Conservation (phyloP, 2,329 filamentous ascomycete genomes). For the Cladosporium colombiae region DNA sequence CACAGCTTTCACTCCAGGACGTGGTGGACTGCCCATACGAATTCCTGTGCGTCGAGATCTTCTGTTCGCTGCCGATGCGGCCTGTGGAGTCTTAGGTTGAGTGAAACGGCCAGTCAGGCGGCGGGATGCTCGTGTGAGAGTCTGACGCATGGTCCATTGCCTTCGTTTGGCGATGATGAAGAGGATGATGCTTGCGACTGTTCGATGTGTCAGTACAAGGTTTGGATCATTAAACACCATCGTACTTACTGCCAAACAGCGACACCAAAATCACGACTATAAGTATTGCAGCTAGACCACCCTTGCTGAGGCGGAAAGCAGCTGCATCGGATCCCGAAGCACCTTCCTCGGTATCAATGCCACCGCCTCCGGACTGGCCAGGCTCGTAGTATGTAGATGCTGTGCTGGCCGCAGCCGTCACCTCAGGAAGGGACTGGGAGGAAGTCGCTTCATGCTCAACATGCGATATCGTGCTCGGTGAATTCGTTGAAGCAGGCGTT, state of each 20-base stretch:
- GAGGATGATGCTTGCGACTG: conserved; percentile 65
- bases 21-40: conserved; percentile 24
- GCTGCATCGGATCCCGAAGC: conserved; percentile 62
- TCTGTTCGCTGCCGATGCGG: conserved; percentile 22
- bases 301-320: conserved; percentile 65
- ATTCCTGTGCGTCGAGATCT: conserved; percentile 28
- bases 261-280: conserved; percentile 67
- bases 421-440: neutral
- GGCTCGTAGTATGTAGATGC: conserved; percentile 1
- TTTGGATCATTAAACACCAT: neutral
- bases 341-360: conserved; percentile 51
- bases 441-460: neutral
- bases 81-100: conserved; percentile 3
- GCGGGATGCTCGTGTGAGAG: conserved; percentile 64
- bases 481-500: conserved; percentile 3
- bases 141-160: conserved; percentile 77
- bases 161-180: conserved; percentile 82
- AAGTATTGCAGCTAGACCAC: conserved; percentile 73
- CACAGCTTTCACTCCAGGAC: conserved; percentile 17
- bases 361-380: conserved; percentile 12
- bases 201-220: conserved; percentile 7
- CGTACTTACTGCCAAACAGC: conserved; percentile 62
- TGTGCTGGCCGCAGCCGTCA: neutral
- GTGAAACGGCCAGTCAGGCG: conserved; percentile 46
- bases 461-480: neutral